These are phyloP conservation scores for Arthroderma uncinatum DNA, from an alignment of 2,329 filamentous ascomycete genomes.

Conservation along the genomic window DNA sequence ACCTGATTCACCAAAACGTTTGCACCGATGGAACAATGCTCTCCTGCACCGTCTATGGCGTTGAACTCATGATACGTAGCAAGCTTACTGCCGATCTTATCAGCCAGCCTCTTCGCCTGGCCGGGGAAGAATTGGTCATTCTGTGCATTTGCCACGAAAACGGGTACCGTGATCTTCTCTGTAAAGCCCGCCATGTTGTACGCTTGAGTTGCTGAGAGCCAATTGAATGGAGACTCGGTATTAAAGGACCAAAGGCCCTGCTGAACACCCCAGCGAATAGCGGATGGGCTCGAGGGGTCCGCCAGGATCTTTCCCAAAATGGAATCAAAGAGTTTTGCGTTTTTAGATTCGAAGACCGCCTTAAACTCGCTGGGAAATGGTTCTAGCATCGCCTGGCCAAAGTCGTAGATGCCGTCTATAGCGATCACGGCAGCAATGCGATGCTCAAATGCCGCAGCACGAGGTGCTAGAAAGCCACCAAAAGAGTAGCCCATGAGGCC, in stretches of 20 bases:
- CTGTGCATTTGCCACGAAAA: slow-evolving; percentile 19
- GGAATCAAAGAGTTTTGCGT: slow-evolving; percentile 7
- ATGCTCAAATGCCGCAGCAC: slow-evolving; percentile 37
- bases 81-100: slow-evolving; percentile 14
- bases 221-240: slow-evolving; percentile 21
- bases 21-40: slow-evolving; percentile 19
- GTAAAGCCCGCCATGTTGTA: slow-evolving; percentile 15
- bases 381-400: slow-evolving; percentile 14
- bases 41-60: slow-evolving; percentile 15
- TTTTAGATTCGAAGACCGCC: not conserved
- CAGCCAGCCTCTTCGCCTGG: slow-evolving; percentile 14
- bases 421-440: slow-evolving; percentile 32
- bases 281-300: slow-evolving; percentile 12
- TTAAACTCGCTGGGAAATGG: not conserved
- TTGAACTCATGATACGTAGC: slow-evolving; percentile 17
- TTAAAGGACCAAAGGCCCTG: slow-evolving; percentile 30
- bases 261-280: slow-evolving; percentile 23
- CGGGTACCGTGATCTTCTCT: slow-evolving; percentile 18
- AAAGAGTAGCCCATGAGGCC: slow-evolving; percentile 35
- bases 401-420: slow-evolving; percentile 33
- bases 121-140: slow-evolving; percentile 17
- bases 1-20: slow-evolving; percentile 1
- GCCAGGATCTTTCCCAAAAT: slow-evolving; percentile 8
- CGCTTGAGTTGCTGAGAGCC: slow-evolving; percentile 15
- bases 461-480: slow-evolving; percentile 32